Percentiles rank a stretch among this genome's conserved stretches.
These are phyloP conservation scores for Trametes polyzona DNA, from an alignment of 1,284 basidiomycete species.

Conservation along the genomic window DNA sequence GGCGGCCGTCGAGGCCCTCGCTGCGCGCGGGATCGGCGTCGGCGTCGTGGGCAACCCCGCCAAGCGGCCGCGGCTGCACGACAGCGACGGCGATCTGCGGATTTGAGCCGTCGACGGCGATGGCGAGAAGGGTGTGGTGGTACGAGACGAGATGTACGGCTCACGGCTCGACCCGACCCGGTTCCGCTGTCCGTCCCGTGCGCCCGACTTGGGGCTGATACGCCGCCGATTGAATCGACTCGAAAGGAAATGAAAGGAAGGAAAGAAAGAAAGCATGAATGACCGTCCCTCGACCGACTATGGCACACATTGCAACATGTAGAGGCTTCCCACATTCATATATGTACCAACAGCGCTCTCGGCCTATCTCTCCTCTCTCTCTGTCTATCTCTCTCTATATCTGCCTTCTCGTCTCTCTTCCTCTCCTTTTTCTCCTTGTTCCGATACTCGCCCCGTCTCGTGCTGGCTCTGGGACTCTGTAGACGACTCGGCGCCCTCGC, in stretches of 20 bases:
- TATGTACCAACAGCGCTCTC: slow-evolving; percentile 27
- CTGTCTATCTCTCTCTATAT: slow-evolving; percentile 14
- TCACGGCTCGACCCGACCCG: not conserved
- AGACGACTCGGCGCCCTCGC: slow-evolving; percentile 21
- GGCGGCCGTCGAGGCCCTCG: slow-evolving; percentile 77
- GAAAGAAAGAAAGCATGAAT: not conserved
- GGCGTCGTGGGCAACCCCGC: slow-evolving; percentile 54
- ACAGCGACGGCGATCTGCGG: slow-evolving; percentile 54
- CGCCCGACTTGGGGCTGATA: too few relatives aligned
- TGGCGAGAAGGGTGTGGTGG: too few relatives aligned
- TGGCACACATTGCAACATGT: slow-evolving; percentile 15
- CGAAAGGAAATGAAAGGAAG: too few relatives aligned
- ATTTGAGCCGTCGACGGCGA: too few relatives aligned
- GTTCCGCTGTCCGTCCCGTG: not conserved
- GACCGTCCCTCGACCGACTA: slow-evolving; percentile 6
- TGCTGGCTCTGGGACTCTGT: slow-evolving; percentile 28
- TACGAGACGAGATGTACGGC: too few relatives aligned
- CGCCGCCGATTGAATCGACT: too few relatives aligned
- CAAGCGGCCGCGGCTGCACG: slow-evolving; percentile 59
- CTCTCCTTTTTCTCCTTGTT: not conserved
- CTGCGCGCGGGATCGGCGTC: slow-evolving; percentile 74
- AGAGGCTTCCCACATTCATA: slow-evolving; percentile 27
- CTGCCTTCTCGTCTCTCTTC: not conserved
- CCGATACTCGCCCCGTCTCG: slow-evolving; percentile 17
- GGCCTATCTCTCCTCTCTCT: not conserved